Base-by-base conservation (phyloP, 2,329 filamentous ascomycete species). In the Sarocladium brachiariae region DNA sequence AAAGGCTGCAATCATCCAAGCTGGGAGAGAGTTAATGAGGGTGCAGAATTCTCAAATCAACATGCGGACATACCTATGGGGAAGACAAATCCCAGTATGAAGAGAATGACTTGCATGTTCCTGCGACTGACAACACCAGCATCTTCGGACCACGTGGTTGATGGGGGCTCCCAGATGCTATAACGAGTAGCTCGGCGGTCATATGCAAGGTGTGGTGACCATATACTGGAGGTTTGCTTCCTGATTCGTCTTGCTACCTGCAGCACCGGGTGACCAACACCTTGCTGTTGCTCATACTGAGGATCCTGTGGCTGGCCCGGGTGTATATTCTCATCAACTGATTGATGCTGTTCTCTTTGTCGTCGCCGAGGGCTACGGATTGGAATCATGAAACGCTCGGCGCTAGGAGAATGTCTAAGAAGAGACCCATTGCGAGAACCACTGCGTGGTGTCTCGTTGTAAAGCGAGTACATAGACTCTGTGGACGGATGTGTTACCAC, bases 1-100 rank as follows among this genome's bases (percentile, higher is more conserved):
- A 50, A 91, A 75, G 1, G 88, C 80, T 2, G 84, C 89, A 55
- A 89, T 73, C 70, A 92, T 87, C 89, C 89, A 95, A 51, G 84
- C 86, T 85, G 57, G 46, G 50, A 39, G 48, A 10, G 35, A 46
- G 54, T 62, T 54, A 57, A 54, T 35, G 45, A 52, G 55, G 57
- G 61, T 27, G n/a, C 21, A 14, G n/a, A 50, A 50, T 30, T 30
- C 27, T 4, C 49, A 14, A 33, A 19, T 43, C 4, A 4, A 19
- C 23, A n/a, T 14, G 2, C 5, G 45, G 30, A 66, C 80, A 67
- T 69, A 86, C 82, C 74, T 54, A 89, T 76, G 5, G 88, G 89
- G 60, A 89, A 81, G 43, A 92, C 70, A 61, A 95, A 95, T 21
- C 89, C 89, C 43, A 85, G 37, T 51, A 83, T 80, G 67, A 95